Percentiles rank a stretch among this genome's conserved stretches.
Evolutionary conservation across 306 rosid species (phyloP).

Genomic region (Prunus armeniaca): DNA sequence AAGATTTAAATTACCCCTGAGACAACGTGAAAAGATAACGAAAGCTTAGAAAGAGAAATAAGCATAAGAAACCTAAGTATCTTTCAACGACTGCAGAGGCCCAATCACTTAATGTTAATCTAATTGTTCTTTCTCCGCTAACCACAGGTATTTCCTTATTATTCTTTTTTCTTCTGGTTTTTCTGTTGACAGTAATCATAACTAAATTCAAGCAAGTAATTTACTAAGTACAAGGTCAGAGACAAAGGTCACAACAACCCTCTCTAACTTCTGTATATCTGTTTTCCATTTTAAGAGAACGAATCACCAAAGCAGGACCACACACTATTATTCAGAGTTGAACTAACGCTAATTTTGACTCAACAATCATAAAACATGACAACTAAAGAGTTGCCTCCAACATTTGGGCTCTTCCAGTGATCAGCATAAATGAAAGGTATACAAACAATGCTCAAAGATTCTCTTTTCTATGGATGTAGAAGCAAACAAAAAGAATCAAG

Average conservation of each 20-base stretch:
- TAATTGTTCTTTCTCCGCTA: neutral
- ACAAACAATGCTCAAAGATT: neutral
- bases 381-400: neutral
- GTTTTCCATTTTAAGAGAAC: neutral
- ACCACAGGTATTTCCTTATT: neutral
- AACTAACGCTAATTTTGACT: neutral
- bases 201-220: neutral
- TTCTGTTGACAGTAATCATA: neutral
- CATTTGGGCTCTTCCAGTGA: neutral
- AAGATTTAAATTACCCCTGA: slow-evolving; percentile 88
- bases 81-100: neutral
- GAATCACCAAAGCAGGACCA: neutral
- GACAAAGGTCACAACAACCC: neutral
- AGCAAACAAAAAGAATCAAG: neutral
- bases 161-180: neutral
- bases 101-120: neutral
- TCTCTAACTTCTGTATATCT: neutral
- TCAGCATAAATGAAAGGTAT: neutral
- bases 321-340: neutral
- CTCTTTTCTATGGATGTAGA: neutral
- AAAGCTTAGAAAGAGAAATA: slow-evolving; percentile 10
- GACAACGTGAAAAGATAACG: slow-evolving; percentile 21
- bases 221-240: neutral
- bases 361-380: neutral
- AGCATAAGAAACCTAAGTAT: neutral